phyloP scores from a whole-genome alignment of 2,329 filamentous ascomycete species.

The Phaeosphaeria sp. region DNA sequence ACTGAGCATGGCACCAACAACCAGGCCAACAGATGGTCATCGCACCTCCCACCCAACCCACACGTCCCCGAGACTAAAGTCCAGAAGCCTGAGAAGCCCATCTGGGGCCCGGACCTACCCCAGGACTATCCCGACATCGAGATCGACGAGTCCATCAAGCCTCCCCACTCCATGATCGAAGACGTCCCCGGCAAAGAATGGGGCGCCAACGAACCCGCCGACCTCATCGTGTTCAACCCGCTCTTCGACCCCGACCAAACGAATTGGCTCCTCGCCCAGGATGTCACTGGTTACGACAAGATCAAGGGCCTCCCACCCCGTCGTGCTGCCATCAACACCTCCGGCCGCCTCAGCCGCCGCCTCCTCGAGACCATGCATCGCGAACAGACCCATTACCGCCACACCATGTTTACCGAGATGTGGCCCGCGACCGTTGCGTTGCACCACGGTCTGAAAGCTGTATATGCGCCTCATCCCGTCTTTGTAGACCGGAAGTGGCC shows the following conservation, averaged over 20 bases:
- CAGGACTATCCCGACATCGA: constrained; percentile 57
- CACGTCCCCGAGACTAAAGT: constrained; percentile 50
- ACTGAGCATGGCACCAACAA: constrained; percentile 60
- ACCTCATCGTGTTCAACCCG: constrained; percentile 79
- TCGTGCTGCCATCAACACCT: constrained; percentile 74
- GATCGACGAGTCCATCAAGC: constrained; percentile 59
- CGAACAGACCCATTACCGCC: constrained; percentile 71
- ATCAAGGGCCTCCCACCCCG: constrained; percentile 66
- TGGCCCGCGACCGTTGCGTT: constrained; percentile 74
- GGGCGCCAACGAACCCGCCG: constrained; percentile 74
- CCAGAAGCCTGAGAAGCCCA: constrained; percentile 52
- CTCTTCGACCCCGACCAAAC: constrained; percentile 75
- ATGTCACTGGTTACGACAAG: constrained; percentile 72
- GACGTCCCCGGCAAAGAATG: constrained; percentile 62
- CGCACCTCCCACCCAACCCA: constrained; percentile 49
- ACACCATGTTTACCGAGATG: constrained; percentile 82
- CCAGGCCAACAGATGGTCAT: constrained; percentile 54
- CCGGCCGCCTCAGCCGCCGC: constrained; percentile 70
- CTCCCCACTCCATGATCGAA: constrained; percentile 63
- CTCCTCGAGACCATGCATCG: constrained; percentile 76
- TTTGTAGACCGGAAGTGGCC: constrained; percentile 65
- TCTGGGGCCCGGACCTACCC: constrained; percentile 57
- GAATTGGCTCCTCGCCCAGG: constrained; percentile 74
- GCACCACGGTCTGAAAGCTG: constrained; percentile 79
- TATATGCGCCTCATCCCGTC: constrained; percentile 67